phyloP scores from a whole-genome alignment of 371 early-diverging fungal species.

The Lichtheimia ornata region DNA sequence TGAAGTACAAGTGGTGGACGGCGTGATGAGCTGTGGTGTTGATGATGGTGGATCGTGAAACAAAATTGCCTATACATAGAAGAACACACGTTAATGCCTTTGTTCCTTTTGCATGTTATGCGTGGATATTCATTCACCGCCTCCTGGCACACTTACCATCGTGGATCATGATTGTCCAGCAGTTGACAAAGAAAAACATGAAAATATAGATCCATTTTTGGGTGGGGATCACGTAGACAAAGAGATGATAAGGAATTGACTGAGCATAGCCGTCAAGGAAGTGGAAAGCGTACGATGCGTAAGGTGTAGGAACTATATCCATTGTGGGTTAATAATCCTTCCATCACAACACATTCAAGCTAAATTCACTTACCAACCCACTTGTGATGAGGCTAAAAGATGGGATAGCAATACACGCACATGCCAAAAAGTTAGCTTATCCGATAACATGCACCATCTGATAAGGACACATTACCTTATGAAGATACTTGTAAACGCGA shows the following conservation, averaged over 20 bases:
- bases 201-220: slow-evolving; percentile 84
- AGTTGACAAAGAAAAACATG: slow-evolving; percentile 87
- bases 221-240: slow-evolving; percentile 87
- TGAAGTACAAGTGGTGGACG: slow-evolving; percentile 95
- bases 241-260: slow-evolving; percentile 91
- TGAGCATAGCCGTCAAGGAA: slow-evolving; percentile 92
- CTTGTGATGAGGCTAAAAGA: slow-evolving; percentile 52
- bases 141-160: slow-evolving; percentile 67
- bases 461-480: slow-evolving; percentile 65
- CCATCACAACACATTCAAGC: not conserved
- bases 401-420: not conserved
- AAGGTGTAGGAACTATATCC: slow-evolving; percentile 85
- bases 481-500: slow-evolving; percentile 80
- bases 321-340: too few relatives aligned
- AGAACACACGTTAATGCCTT: not conserved
- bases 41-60: slow-evolving; percentile 58
- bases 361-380: slow-evolving; percentile 43
- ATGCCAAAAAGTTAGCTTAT: not conserved
- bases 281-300: slow-evolving; percentile 95
- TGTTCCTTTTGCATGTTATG: not conserved
- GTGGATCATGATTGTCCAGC: slow-evolving; percentile 97
- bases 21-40: slow-evolving; percentile 95
- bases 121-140: not conserved
- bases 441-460: not conserved
- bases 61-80: slow-evolving; percentile 62